A percentile compares a stretch with the other conserved stretches of the same genome.
phyloP scores from a whole-genome alignment of 2,329 filamentous ascomycete species.

The Anisogramma anomala region DNA sequence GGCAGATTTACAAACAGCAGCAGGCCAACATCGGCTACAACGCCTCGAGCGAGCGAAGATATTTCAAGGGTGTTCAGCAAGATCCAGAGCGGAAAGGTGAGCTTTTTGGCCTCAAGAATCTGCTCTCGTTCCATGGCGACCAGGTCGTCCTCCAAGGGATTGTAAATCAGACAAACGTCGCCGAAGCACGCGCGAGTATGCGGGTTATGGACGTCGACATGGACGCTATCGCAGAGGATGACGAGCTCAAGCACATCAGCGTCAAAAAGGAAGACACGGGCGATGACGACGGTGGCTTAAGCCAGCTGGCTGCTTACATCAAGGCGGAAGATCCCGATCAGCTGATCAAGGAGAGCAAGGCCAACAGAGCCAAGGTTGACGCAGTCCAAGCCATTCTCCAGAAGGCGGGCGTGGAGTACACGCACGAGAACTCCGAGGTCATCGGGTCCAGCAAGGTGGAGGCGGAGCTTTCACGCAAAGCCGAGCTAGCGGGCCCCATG shows the following conservation, averaged over 20 bases:
- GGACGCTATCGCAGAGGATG: conserved; percentile 43
- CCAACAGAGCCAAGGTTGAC: conserved; percentile 44
- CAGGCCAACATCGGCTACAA: conserved; percentile 97
- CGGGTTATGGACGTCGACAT: conserved; percentile 66
- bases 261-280: conserved; percentile 34
- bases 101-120: conserved; percentile 80
- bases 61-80: conserved; percentile 91
- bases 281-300: conserved; percentile 55
- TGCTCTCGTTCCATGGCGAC: conserved; percentile 71
- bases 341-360: conserved; percentile 25
- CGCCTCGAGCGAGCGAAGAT: conserved; percentile 80
- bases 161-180: conserved; percentile 96
- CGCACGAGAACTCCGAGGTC: conserved; percentile 92
- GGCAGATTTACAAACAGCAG: conserved; percentile 98
- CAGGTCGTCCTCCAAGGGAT: conserved; percentile 83
- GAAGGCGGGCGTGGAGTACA: conserved; percentile 83
- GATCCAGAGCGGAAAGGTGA: conserved; percentile 75
- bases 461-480: conserved; percentile 65
- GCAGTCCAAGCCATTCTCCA: conserved; percentile 81
- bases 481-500: conserved; percentile 46
- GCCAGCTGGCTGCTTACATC: conserved; percentile 56
- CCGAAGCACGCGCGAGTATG: conserved; percentile 80
- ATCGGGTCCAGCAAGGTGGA: conserved; percentile 90
- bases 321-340: conserved; percentile 33
- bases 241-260: conserved; percentile 29